Conservation (phyloP, 2,329 filamentous ascomycete genomes). For the Colletotrichum musicola region DNA sequence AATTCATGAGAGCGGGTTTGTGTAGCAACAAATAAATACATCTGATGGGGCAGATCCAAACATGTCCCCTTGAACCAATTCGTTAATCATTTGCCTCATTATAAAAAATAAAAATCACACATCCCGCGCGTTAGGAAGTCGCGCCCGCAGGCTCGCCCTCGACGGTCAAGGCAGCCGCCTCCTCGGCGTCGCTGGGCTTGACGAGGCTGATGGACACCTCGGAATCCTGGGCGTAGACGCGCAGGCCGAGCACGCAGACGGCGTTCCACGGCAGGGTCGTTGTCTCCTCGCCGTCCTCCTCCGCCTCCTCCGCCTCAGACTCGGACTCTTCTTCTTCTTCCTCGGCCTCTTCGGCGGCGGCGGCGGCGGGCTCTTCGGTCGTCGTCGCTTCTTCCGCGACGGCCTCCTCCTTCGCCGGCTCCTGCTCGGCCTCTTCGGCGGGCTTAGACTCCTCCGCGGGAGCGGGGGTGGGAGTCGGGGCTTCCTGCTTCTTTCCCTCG, state of each 20-base stretch:
- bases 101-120: background rate
- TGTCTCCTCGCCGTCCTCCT: constrained; percentile 37
- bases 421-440: background rate
- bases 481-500: constrained; percentile 18
- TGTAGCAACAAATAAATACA: too few relatives aligned
- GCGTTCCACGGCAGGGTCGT: constrained; percentile 53
- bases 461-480: background rate
- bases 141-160: constrained; percentile 47
- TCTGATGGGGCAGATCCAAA: too few relatives aligned
- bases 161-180: constrained; percentile 45
- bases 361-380: too few relatives aligned
- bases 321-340: constrained; percentile 32
- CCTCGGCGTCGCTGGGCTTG: constrained; percentile 48
- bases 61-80: too few relatives aligned
- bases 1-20: too few relatives aligned
- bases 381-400: background rate
- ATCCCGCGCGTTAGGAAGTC: constrained; percentile 33
- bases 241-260: constrained; percentile 55
- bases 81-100: background rate
- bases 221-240: constrained; percentile 53
- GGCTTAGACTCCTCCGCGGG: constrained; percentile 19
- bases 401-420: background rate
- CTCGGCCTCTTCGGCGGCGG: constrained; percentile 12
- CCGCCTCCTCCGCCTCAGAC: constrained; percentile 14
- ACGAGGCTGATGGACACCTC: constrained; percentile 51